Conservation (phyloP, 257 asterid species). For the Solanum peruvianum region DNA sequence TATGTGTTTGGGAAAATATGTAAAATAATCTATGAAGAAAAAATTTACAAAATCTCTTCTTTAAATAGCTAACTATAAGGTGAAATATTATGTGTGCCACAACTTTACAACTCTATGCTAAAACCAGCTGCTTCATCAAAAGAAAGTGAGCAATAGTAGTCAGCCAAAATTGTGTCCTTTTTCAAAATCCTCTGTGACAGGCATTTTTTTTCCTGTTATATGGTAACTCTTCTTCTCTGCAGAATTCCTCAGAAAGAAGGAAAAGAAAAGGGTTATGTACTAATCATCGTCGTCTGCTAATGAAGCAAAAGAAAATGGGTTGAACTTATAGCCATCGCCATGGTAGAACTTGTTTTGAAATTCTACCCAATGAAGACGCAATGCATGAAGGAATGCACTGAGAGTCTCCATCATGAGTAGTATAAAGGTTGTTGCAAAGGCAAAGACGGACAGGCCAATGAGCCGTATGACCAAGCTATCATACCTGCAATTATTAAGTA, state of each 20-base stretch:
- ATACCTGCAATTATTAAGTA: conserved; percentile 40
- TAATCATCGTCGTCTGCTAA: conserved; percentile 48
- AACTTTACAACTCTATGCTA: conserved; percentile 20
- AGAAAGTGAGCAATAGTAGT: conserved; percentile 1
- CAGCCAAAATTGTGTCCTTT: conserved; percentile 2
- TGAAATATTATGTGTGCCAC: conserved; percentile 13
- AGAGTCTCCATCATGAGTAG: conserved; percentile 93
- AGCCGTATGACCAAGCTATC: conserved; percentile 56
- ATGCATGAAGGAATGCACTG: conserved; percentile 88
- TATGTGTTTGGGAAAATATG: background rate
- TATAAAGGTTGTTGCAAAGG: conserved; percentile 77
- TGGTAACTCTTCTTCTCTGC: conserved; percentile 8
- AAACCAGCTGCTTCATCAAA: conserved; percentile 6
- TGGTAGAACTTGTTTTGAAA: conserved; percentile 78
- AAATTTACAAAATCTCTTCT: conserved; percentile 17
- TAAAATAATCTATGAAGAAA: background rate
- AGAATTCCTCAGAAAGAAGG: conserved; percentile 9
- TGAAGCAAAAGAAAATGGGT: conserved; percentile 66
- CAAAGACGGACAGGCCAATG: conserved; percentile 65
- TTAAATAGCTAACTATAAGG: conserved; percentile 2
- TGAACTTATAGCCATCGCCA: conserved; percentile 86
- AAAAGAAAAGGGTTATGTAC: background rate
- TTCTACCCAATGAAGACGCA: conserved; percentile 97
- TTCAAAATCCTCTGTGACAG: background rate
- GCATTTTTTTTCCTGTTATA: background rate